Base-by-base conservation (phyloP, 495 filamentous ascomycete genomes). In the Penicillium crystallinum region DNA sequence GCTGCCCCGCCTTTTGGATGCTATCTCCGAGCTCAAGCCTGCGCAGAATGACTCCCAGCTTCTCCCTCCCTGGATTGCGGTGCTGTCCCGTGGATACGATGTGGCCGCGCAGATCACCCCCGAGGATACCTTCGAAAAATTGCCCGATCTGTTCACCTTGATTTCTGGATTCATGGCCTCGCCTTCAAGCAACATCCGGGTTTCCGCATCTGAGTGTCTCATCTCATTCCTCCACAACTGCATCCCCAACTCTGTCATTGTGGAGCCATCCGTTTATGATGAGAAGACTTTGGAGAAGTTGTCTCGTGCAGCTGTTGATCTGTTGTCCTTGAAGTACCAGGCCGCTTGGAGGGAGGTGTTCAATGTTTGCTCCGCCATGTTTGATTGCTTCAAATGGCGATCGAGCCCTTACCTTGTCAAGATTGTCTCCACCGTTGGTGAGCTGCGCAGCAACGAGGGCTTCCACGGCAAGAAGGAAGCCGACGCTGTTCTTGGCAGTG, bases 401-500 rank as follows among this genome's bases (percentile, higher is more conserved):
- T 85, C 90, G 5, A 74, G 80, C 46, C 89, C 90, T 6, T 83
- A 90, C 57, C 74, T 97, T 36, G 72, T 79, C 18, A 81, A 84
- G 23, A 80, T 91, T 47, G 80, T 91, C 44, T 84, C 79, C 49
- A 87, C 77, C 9, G 74, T 97, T 45, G 95, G 93, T 30, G 91
- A 96, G 46, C 80, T 98, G 46, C 87, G 93, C 49, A 82, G 81
- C 44, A 95, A 90, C 62, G 87, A 93, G 25, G 85, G 90, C 0
- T 98, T 98, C 69, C 79, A 85, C 42, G 90, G 91, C 18, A 97
- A 97, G 72, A 95, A 95, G 68, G 88, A 97, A 65, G 91, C 91
- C 4, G 93, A 97, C 60, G 80, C 81, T 46, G 89, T 98, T 3
- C 78, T 98, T 33, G 86, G 89, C 3, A 86, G 84, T 57, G 95